Evolutionary conservation across 306 rosid species (phyloP), one percentile per base, ranked within the genome.

Genomic region (Prunus fruticosa): DNA sequence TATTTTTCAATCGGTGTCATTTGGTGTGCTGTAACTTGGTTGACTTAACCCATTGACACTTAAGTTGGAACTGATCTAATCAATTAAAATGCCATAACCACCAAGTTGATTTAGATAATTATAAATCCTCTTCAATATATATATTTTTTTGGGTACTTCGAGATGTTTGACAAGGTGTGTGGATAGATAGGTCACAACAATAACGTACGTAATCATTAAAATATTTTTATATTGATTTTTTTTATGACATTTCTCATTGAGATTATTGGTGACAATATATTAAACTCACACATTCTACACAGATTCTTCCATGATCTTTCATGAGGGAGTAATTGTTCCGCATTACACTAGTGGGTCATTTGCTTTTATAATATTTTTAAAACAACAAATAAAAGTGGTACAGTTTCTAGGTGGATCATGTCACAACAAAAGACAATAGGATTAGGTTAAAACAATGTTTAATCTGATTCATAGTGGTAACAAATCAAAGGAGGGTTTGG

Each of bases 21-120:
- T 16, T 51, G 74, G 74, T 12, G 22, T 7, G 22, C 23, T 64
- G 9, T 34, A 34, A 34, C 43, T 38, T 4, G 2, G 58, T 45
- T 60, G 58, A 60, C n/a, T 73, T 25, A 25, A 60, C 19, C 77
- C 68, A 73, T 73, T 61, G 77, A 73, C 69, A 73, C 16, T 1
- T 25, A 73, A 45, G 69, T 73, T 61, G 14, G 9, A 73, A 61
- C 69, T 73, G 28, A 61, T 73, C 27, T 60, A 57, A 72, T 72
- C 43, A 28, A 45, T 73, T 60, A 57, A 27, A 25, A 58, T 73
- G 56, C 67, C 23, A 27, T 58, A 58, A 58, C 57, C 46, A 41
- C 57, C 76, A 46, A 12, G 20, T 73, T 73, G 67, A 58, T 43
- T 23, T 8, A 60, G 41, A 32, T 11, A 54, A 12, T 47, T 47